phyloP scores from a whole-genome alignment of 2,329 filamentous ascomycete genomes.

The Penicillium sp. region DNA sequence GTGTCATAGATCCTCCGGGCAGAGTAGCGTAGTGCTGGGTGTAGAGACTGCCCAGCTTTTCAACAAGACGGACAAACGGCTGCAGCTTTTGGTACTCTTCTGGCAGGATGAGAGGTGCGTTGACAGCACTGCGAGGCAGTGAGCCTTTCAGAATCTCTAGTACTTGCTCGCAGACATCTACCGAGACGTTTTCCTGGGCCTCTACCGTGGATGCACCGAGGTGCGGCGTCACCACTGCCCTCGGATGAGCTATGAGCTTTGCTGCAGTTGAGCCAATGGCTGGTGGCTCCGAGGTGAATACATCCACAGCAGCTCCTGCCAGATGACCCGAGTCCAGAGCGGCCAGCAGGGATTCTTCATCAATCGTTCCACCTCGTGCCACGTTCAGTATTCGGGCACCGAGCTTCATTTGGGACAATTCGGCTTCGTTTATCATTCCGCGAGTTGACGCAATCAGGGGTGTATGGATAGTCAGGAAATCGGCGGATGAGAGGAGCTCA shows the following conservation, averaged over 20 bases:
- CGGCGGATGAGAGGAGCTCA: conserved; percentile 63
- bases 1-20: conserved; percentile 47
- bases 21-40: conserved; percentile 66
- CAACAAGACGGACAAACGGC: conserved; percentile 72
- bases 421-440: conserved; percentile 66
- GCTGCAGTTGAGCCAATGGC: conserved; percentile 60
- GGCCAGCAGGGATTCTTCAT: conserved; percentile 68
- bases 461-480: conserved; percentile 80
- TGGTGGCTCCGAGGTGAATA: conserved; percentile 74
- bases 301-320: conserved; percentile 74
- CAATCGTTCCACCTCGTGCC: conserved; percentile 75
- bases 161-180: conserved; percentile 80
- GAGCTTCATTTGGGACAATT: conserved; percentile 69
- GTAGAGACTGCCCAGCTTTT: conserved; percentile 76
- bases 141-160: conserved; percentile 69
- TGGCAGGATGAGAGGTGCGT: conserved; percentile 75
- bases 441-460: conserved; percentile 74
- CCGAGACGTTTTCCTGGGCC: conserved; percentile 79
- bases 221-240: conserved; percentile 75
- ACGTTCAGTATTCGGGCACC: conserved; percentile 76
- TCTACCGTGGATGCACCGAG: conserved; percentile 77
- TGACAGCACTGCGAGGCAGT: conserved; percentile 73
- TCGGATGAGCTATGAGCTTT: conserved; percentile 64
- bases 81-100: conserved; percentile 77
- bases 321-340: conserved; percentile 70